Evolutionary conservation across 176 grass and related monocot genomes (phyloP).

Genomic region (Elymus sibiricus): DNA sequence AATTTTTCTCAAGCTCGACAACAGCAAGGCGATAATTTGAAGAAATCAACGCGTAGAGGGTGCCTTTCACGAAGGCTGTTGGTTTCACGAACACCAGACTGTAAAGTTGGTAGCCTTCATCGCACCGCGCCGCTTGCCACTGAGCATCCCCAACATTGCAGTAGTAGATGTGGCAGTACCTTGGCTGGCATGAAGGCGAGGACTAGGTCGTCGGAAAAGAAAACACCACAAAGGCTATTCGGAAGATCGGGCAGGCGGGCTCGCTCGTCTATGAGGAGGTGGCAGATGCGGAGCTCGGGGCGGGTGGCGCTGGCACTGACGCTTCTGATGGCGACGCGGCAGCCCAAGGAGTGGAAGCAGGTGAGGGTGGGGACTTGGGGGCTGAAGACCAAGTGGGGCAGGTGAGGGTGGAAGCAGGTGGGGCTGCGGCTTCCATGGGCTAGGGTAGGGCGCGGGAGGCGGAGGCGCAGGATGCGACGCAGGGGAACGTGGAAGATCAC

Average conservation of each 20-base stretch:
- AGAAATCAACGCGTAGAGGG: conserved; percentile 45
- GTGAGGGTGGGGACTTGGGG: background rate
- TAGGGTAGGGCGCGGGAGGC: background rate
- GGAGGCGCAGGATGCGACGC: background rate
- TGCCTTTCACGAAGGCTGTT: conserved; percentile 49
- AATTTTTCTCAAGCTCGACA: conserved; percentile 17
- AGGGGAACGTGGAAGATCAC: background rate
- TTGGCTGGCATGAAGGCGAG: background rate
- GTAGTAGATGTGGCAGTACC: background rate
- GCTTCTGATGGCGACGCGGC: background rate
- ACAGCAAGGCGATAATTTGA: conserved; percentile 20
- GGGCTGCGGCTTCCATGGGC: background rate
- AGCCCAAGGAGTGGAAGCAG: background rate
- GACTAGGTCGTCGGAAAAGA: background rate
- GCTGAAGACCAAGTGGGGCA: too few species aligned
- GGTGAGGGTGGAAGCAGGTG: background rate
- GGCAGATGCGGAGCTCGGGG: background rate
- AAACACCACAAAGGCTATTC: background rate
- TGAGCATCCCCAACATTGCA: conserved; percentile 14
- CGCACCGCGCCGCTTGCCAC: background rate
- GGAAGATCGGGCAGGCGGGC: background rate
- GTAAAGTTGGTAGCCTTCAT: background rate
- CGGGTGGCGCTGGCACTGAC: too few species aligned
- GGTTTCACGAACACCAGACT: conserved; percentile 58
- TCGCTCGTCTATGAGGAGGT: background rate